phyloP scores from a whole-genome alignment of 768 basidiomycete species.

The Mycena maculata region DNA sequence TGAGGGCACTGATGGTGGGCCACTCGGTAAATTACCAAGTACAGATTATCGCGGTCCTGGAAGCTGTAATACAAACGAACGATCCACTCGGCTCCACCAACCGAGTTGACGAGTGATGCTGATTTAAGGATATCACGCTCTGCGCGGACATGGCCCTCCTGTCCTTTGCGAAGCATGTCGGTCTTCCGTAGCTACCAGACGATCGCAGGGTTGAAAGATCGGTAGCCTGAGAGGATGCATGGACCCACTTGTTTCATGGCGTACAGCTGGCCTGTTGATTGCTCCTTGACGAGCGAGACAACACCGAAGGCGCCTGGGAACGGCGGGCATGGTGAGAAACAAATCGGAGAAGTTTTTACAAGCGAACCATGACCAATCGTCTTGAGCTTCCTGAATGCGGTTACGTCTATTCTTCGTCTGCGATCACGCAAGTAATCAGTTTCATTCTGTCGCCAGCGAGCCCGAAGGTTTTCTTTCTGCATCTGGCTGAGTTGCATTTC shows the following conservation, averaged over 20 bases:
- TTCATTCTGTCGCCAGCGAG: slow-evolving; percentile 88
- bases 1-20: slow-evolving; percentile 38
- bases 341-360: slow-evolving; percentile 27
- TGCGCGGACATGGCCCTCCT: slow-evolving; percentile 96
- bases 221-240: slow-evolving; percentile 6
- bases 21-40: slow-evolving; percentile 71
- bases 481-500: slow-evolving; percentile 75
- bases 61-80: slow-evolving; percentile 94
- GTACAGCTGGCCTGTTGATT: slow-evolving; percentile 80
- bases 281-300: slow-evolving; percentile 91
- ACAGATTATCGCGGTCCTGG: slow-evolving; percentile 94
- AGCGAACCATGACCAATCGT: slow-evolving; percentile 90
- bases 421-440: slow-evolving; percentile 89
- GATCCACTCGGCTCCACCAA: slow-evolving; percentile 90
- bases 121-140: slow-evolving; percentile 95
- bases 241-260: slow-evolving; percentile 93
- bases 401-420: slow-evolving; percentile 84
- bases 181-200: slow-evolving; percentile 80
- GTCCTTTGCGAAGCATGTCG: slow-evolving; percentile 95
- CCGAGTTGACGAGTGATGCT: slow-evolving; percentile 82
- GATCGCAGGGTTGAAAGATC: slow-evolving; percentile 37
- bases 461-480: slow-evolving; percentile 78
- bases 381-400: slow-evolving; percentile 89
- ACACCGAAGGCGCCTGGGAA: slow-evolving; percentile 91
- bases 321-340: slow-evolving; percentile 28